phyloP scores from a whole-genome alignment of 2,329 filamentous ascomycete genomes.

The Aspergillus sp. region DNA sequence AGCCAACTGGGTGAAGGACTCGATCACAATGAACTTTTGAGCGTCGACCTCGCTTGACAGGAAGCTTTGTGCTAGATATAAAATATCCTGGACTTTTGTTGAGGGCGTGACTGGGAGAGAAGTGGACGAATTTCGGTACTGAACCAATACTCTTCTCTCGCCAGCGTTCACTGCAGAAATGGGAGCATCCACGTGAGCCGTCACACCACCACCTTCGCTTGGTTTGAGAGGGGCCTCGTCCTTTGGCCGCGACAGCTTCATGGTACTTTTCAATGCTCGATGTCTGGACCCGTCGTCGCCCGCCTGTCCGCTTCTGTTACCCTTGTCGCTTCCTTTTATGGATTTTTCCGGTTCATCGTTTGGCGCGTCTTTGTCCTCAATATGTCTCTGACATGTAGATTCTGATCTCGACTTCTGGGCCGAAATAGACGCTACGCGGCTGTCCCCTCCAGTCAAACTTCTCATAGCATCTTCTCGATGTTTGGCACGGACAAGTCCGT shows the following conservation, averaged over 20 bases:
- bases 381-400: background rate
- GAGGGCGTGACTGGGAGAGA: slow-evolving; percentile 64
- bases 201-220: background rate
- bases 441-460: slow-evolving; percentile 22
- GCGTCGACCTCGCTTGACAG: slow-evolving; percentile 58
- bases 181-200: slow-evolving; percentile 61
- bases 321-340: no score
- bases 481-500: slow-evolving; percentile 12
- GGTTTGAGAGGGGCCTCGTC: slow-evolving; percentile 1
- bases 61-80: slow-evolving; percentile 57
- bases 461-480: slow-evolving; percentile 28
- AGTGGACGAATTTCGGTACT: slow-evolving; percentile 61
- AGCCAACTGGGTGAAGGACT: slow-evolving; percentile 66
- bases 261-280: slow-evolving; percentile 24
- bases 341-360: background rate
- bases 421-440: background rate
- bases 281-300: slow-evolving; percentile 13
- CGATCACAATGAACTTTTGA: slow-evolving; percentile 61
- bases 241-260: slow-evolving; percentile 17
- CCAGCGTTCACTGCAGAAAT: slow-evolving; percentile 71
- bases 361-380: background rate
- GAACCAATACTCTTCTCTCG: slow-evolving; percentile 65
- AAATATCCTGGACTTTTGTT: slow-evolving; percentile 66
- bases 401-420: background rate
- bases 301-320: background rate